A percentile compares a stretch with the other conserved stretches of the same genome.
Conservation (phyloP, 2,329 filamentous ascomycete genomes). For the Chaetomiaceae sp. region DNA sequence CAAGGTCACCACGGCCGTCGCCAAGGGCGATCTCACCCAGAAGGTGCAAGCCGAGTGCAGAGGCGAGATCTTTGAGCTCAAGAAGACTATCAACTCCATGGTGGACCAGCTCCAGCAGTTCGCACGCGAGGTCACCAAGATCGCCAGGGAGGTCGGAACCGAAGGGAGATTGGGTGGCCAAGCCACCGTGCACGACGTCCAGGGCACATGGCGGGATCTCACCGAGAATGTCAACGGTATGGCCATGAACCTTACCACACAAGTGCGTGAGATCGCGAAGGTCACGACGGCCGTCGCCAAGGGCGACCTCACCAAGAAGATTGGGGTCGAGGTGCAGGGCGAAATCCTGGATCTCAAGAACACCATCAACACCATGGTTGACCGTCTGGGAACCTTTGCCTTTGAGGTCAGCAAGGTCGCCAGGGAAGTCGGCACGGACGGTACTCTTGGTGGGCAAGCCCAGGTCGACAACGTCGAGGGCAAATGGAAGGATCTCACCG, state of each 20-base stretch:
- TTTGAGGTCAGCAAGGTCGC: conserved; percentile 95
- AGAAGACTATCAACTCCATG: conserved; percentile 99
- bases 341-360: conserved; percentile 95
- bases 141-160: conserved; percentile 93
- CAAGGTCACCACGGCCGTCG: conserved; percentile 67
- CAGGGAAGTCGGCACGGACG: conserved; percentile 93
- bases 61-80: conserved; percentile 90
- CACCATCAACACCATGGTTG: conserved; percentile 98
- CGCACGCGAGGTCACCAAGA: conserved; percentile 92
- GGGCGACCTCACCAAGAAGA: conserved; percentile 93
- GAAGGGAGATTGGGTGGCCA: conserved; percentile 92
- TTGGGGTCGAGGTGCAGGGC: conserved; percentile 86
- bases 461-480: conserved; percentile 92
- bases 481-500: conserved; percentile 96
- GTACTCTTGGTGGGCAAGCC: conserved; percentile 88
- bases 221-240: conserved; percentile 97
- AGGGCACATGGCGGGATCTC: conserved; percentile 94
- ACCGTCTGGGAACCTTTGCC: conserved; percentile 91
- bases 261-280: conserved; percentile 95
- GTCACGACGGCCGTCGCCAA: conserved; percentile 94
- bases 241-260: conserved; percentile 96
- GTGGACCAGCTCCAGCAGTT: conserved; percentile 97
- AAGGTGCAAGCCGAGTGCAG: conserved; percentile 91
- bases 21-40: conserved; percentile 86
- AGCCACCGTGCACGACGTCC: conserved; percentile 91